A percentile compares a stretch with the other conserved stretches of the same genome.
Conservation (phyloP, 2,329 filamentous ascomycete species). For the Lachnellula arida region DNA sequence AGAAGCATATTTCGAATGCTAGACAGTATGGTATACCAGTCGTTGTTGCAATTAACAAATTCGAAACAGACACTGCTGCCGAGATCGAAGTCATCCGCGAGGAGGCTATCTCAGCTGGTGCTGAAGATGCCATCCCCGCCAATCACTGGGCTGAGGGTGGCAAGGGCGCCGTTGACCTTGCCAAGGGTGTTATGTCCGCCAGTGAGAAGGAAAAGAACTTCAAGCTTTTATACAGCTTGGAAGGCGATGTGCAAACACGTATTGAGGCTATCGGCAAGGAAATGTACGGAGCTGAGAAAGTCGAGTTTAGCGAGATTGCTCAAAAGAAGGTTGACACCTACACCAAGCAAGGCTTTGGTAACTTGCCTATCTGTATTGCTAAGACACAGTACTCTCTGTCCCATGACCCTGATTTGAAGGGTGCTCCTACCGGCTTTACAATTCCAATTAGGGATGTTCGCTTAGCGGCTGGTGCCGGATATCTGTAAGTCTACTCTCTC, state of each 20-base stretch:
- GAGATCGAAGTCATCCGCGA: slow-evolving; percentile 87
- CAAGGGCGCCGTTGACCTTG: slow-evolving; percentile 82
- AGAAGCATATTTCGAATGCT: slow-evolving; percentile 92
- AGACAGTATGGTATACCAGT: slow-evolving; percentile 87
- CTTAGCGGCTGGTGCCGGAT: slow-evolving; percentile 90
- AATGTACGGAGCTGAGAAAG: slow-evolving; percentile 89
- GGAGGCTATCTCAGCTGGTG: slow-evolving; percentile 85
- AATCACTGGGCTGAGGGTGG: slow-evolving; percentile 98
- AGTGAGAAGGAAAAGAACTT: slow-evolving; percentile 81
- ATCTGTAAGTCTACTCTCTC: slow-evolving; percentile 56
- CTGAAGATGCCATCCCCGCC: slow-evolving; percentile 86
- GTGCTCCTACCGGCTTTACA: slow-evolving; percentile 89
- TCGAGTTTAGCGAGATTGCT: slow-evolving; percentile 90
- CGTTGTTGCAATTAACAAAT: slow-evolving; percentile 95
- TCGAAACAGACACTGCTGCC: slow-evolving; percentile 87
- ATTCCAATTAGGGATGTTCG: slow-evolving; percentile 92
- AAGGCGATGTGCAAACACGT: slow-evolving; percentile 77
- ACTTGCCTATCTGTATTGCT: slow-evolving; percentile 91
- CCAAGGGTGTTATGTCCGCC: slow-evolving; percentile 78
- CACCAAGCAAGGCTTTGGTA: slow-evolving; percentile 83
- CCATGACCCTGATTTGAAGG: slow-evolving; percentile 90
- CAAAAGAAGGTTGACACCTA: slow-evolving; percentile 97
- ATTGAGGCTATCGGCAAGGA: slow-evolving; percentile 86
- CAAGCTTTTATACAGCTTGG: slow-evolving; percentile 77
- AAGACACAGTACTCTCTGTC: slow-evolving; percentile 98